Base-by-base conservation (phyloP, 2,329 filamentous ascomycete genomes). In the Ophioceras dolichostomum region DNA sequence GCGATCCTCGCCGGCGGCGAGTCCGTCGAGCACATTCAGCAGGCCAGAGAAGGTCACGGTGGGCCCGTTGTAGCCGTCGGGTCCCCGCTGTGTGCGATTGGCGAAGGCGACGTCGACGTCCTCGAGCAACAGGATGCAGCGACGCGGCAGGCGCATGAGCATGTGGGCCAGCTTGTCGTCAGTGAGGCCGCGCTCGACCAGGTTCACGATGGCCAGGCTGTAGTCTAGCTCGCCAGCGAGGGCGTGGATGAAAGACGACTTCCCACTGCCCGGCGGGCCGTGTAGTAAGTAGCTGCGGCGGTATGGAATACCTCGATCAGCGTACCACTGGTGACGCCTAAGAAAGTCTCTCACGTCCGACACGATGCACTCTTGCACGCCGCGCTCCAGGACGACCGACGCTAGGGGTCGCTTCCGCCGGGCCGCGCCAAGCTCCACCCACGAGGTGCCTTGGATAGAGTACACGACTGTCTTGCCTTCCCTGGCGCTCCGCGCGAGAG, bases 401-500 rank as follows among this genome's bases (percentile, higher is more conserved):
- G 81, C 77, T 12, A 96, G 63, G 0, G 91, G 89, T 24, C 91
- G 70, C 60, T 96, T 95, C 46, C 82, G 76, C 46, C 87, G 77
- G 18, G 91, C 77, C 44, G 87, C 76, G 8, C 91, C 91, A 47
- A 96, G 82, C 10, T 74, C 76, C 41, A 77, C 69, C 91, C 91
- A 98, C 45, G 86, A 79, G 45, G 85, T 80, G 20, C 83, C 83
- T 54, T 84, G 76, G 17, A 84, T 81, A 18, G 84, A 87, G 58
- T 91, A 95, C 38, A 98, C 87, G 10, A 86, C 71, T 0, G 89
- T 98, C 61, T 94, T 95, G 18, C 91, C 91, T 56, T 96, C 85
- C 39, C 86, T 80, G 26, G 82, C 81, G 49, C 79, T 76, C 24
- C 77, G 71, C 2, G 88, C 87, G 41, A 95, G 69, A 14, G 73